Evolutionary conservation across 768 basidiomycete genomes (phyloP), one percentile per base, ranked within the genome.

Genomic region (Serendipita indica): DNA sequence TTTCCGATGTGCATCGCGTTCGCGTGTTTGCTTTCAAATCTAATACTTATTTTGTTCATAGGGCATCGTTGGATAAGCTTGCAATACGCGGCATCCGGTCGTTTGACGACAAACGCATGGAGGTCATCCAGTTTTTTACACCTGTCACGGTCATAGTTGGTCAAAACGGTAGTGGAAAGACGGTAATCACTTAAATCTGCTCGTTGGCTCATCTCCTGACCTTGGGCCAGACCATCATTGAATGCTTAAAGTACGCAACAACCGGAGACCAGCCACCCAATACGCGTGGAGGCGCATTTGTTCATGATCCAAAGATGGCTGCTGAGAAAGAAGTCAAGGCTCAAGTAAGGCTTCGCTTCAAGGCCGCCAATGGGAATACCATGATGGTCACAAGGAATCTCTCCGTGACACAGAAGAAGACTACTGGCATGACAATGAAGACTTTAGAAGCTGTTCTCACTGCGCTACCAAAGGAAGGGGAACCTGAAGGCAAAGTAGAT

Each of bases 311-410:
- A 1, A 96, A 96, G 76, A 94, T 99, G 82, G 96, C 96, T 4
- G 93, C 94, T 67, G 92, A 97, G 76, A 94, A 93, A 68, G 94
- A 98, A 68, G 94, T 99, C 65, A 97, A 94, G 72, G 96, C 96
- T 1, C 93, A 97, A 72, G 96, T 99, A 64, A 92, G 91, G 69
- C 74, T 99, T 34, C 80, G 94, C 20, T 99, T 99, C 71, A 75
- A 79, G 67, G 88, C 93, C 58, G 87, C 89, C 13, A 92, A 92
- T 65, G 81, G 86, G n/a, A 79, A 79, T 25, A 77, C 85, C 16
- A 98, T 98, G 92, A 74, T 91, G 35, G 92, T 84, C 57, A 83
- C 85, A 45, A 79, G 96, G 56, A 93, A 93, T 65, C 69, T 99
- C 63, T 89, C 89, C 59, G 93, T 99, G 6, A 88, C 89, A 0